Evolutionary conservation across 1,284 basidiomycete genomes (phyloP), one percentile per base, ranked within the genome.

Genomic region (Cutaneotrichosporon cyanovorans): DNA sequence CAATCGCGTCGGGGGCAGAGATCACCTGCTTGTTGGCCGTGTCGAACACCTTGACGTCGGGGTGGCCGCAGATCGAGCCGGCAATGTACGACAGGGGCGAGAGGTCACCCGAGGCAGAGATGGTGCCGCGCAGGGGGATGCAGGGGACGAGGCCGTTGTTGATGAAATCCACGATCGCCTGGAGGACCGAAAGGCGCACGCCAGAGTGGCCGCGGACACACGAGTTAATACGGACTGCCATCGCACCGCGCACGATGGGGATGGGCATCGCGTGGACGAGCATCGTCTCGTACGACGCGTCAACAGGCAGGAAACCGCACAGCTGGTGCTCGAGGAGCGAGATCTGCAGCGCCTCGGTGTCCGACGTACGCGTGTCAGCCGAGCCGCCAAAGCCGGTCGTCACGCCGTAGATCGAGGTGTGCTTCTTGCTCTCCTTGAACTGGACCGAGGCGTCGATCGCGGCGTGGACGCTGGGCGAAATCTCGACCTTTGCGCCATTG

Each of bases 251-350:
- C 2, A 53, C 48, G 19, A 53, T 45, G 35, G 51, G 48, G 25
- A 53, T 40, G 21, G 51, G 51, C 51, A 53, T 53, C 11, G 51
- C 51, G 37, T 43, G 38, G 14, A 50, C 37, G 16, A 53, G 48
- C 51, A 53, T 53, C 30, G 42, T 41, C 39, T 53, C 51, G 42
- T 53, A 53, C n/a, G 41, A 20, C 28, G 48, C 34, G 36, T 44
- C 35, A 14, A 41, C 38, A 32, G 51, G 51, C 20, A 53, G 51
- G 51, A 53, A 53, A 12, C 51, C 51, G 21, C 51, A 53, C 16
- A 53, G 51, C 51, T 53, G 51, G 51, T 53, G 51, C 51, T 53
- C 51, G 36, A 53, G 51, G 23, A 53, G 48, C 19, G 51, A 53
- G 30, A 53, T 43, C 51, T 53, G 51, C 16, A 53, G 51, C 19